Evolutionary conservation across 2,329 filamentous ascomycete species (phyloP), one percentile per base, ranked within the genome.

Genomic region (Helicocarpus griseus): DNA sequence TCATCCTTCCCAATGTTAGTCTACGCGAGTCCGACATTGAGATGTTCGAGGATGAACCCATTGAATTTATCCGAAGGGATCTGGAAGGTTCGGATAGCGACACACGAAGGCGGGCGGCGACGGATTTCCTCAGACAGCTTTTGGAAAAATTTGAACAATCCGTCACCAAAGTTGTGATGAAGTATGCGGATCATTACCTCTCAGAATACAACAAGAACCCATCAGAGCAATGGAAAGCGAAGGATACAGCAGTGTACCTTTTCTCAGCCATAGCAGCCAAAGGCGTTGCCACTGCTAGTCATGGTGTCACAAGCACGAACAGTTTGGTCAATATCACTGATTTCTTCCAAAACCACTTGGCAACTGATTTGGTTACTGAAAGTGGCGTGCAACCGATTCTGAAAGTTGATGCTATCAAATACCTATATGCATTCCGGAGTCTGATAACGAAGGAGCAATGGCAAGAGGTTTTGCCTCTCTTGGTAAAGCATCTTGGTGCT

Each of bases 351-450:
- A 87, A 86, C 56, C 81, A 97, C 66, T 86, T 98, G 61, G 91
- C 91, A 9, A 78, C 82, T n/a, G 93, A 98, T 67, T 76, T 98
- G 38, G 76, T 95, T 54, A 77, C 79, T n/a, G 76, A 81, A 31
- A 75, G 78, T 28, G 78, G 77, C 2, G 80, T 86, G 1, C 81
- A 95, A 60, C 86, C 89, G 7, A 90, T 98, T 54, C 78, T 95
- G 60, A 95, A 95, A 73, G 91, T 98, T 14, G 93, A 97, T 68
- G 91, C 91, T 17, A 95, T 98, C 77, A 98, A 97, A 69, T 98
- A 90, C 66, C 79, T 98, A 36, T 95, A 98, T 75, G 88, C 86
- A 41, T 98, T 98, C 81, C 86, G 93, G 62, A 95, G 89, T 66
- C 89, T 96, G 64, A 78, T 98, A 55, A 91, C 89, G 17, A 88